Evolutionary conservation across 2,329 filamentous ascomycete genomes (phyloP), one percentile per base, ranked within the genome.

Genomic region (Sclerotinia nivalis): DNA sequence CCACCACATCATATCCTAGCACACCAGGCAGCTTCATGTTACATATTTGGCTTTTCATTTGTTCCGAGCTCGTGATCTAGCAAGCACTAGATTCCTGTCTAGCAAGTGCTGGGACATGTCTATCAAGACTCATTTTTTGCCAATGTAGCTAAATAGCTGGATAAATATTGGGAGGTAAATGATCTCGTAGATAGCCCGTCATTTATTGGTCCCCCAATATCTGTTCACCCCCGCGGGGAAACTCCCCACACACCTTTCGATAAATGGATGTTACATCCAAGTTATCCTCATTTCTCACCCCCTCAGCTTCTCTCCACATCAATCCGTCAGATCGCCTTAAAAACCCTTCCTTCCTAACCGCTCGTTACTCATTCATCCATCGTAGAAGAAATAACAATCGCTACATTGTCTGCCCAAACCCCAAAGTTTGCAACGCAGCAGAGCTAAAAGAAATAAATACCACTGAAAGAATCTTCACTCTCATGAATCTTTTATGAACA

Each of bases 301-400:
- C 34, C 34, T 40, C 34, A 37, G 12, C 49, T 40, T 52, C 22
- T 28, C n/a, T 40, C 20, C n/a, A 40, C 15, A 65, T 25, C 34
- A n/a, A 40, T 52, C 22, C 47, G 22, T 40, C n/a, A 25, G 22
- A 54, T 43, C 34, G n/a, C 31, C 61, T 10, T 40, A 8, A 43
- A 64, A 25, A 15, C 12, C 28, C 22, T 12, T 50, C 61, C 61
- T 22, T 37, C 31, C 47, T 31, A 22, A 9, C 34, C 49, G 20
- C 61, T 52, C 61, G 40, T 65, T 34, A 65, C 31, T 65, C 61
- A 65, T 65, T 28, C 47, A 64, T 64, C 31, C 47, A 50, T 64
- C 60, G 34, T 58, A 52, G 60, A 40, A 49, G 40, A 34, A 50
- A 37, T 12, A 50, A 34, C 50, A 34, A 50, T 64, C 47, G 60